Evolutionary conservation across 2,329 filamentous ascomycete species (phyloP).

Genomic region (Fusarium dlaminii): DNA sequence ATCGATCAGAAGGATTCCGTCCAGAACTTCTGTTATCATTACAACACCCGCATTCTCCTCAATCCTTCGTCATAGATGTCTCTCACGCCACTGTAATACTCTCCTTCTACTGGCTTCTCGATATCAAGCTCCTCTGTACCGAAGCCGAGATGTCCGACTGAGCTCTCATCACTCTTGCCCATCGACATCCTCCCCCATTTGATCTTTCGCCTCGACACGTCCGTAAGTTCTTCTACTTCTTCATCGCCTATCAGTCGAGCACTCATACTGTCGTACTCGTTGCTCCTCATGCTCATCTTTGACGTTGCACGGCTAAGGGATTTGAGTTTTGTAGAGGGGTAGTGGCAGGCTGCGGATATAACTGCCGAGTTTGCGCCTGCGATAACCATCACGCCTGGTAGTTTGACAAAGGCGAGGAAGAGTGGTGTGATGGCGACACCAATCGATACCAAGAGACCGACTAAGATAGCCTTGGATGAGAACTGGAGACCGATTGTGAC

Average conservation of each 20-base stretch:
- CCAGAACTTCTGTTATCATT: neutral
- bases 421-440: constrained; percentile 1
- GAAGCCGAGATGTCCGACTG: constrained; percentile 27
- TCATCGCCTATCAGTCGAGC: constrained; percentile 1
- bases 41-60: neutral
- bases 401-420: constrained; percentile 7
- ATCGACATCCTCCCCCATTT: constrained; percentile 25
- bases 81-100: constrained; percentile 21
- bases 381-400: constrained; percentile 26
- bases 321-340: neutral
- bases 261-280: neutral
- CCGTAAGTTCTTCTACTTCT: neutral
- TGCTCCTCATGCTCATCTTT: neutral
- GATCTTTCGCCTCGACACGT: constrained; percentile 4
- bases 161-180: constrained; percentile 11
- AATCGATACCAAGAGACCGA: neutral
- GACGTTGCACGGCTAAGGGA: neutral
- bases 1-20: neutral
- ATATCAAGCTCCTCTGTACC: constrained; percentile 20
- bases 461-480: constrained; percentile 20
- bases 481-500: constrained; percentile 12
- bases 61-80: neutral
- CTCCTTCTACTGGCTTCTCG: constrained; percentile 20
- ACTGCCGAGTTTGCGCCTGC: constrained; percentile 26
- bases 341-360: constrained; percentile 31